These are phyloP conservation scores for Acanthamoeba comandoni DNA, from an alignment of 208 protist genomes.

Conservation along the genomic window DNA sequence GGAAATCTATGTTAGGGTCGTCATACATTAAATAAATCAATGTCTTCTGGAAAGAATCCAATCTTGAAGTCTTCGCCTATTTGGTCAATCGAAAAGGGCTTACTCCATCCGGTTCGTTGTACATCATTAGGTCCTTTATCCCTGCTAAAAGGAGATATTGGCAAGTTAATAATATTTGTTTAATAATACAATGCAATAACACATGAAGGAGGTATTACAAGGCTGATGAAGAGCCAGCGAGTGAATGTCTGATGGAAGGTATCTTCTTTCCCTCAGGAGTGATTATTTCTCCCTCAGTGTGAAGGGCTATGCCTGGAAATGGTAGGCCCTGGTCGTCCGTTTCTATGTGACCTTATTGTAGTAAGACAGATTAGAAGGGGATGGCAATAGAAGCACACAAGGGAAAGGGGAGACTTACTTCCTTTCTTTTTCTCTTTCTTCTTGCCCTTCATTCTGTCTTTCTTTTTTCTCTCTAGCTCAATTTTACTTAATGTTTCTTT, in stretches of 20 bases:
- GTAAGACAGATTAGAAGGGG: not conserved
- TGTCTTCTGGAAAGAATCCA: slow-evolving; percentile 19
- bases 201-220: no score
- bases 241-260: no score
- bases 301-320: slow-evolving; percentile 56
- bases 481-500: no score
- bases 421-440: slow-evolving; percentile 12
- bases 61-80: slow-evolving; percentile 59
- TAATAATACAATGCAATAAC: no score
- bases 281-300: slow-evolving; percentile 24
- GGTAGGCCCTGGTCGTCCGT: not conserved
- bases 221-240: no score
- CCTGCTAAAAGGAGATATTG: no score
- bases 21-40: slow-evolving; percentile 39
- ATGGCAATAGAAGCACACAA: not conserved
- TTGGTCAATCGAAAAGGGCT: slow-evolving; percentile 59
- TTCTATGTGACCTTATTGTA: slow-evolving; percentile 1
- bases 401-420: not conserved
- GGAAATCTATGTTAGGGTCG: no score
- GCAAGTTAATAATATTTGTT: no score
- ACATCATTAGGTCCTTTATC: not conserved
- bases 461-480: not conserved
- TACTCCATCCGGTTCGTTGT: slow-evolving; percentile 45
- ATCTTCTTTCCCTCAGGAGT: slow-evolving; percentile 14
- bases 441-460: slow-evolving; percentile 1